Base-by-base conservation (phyloP, 2,329 filamentous ascomycete species). In the Byssochlamys sp. region DNA sequence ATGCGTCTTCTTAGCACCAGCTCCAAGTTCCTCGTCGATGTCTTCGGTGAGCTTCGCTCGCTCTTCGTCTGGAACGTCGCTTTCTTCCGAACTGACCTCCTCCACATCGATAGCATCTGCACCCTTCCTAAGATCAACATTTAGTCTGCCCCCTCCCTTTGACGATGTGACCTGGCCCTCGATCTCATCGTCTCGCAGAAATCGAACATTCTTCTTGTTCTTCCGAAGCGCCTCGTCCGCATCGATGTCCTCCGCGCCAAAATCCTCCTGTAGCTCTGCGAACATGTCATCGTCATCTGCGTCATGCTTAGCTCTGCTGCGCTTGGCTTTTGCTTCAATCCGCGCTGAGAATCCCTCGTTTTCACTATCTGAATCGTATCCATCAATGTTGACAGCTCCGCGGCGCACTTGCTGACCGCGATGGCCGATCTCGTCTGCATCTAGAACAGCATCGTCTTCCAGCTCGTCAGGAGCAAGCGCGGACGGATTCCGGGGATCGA, bases 401-500 rank as follows among this genome's bases (percentile, higher is more conserved):
- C 94, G 89, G 72, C 96, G 96, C 0, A 90, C 89, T 48, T 85
- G 82, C 31, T 84, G 81, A 1, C 84, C 84, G 19, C 84, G 81
- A 55, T 81, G 82, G 14, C 91, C 91, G 62, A 97, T 96, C 45
- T 96, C 91, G 69, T 97, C 94, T 25, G 91, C 90, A 54, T 95
- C 90, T 7, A 99, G 82, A 28, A 92, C 82, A 0, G 84, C 84
- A 62, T 88, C 88, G 51, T 89, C 85, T 61, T 89, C 87, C 1
- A 83, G 82, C 1, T 85, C 88, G 70, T 95, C 90, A 1, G 91
- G 86, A 1, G 90, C 92, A 3, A 99, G 83, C 0, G 89, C 91
- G 14, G 91, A 96, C 2, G 94, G 94, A 70, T 99, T 97, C 63
- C 94, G 90, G 55, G 94, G 79, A 73, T 99, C 94, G 74, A 99